Evolutionary conservation across 1,284 basidiomycete species (phyloP).

Genomic region (Cutaneotrichosporon mucoides): DNA sequence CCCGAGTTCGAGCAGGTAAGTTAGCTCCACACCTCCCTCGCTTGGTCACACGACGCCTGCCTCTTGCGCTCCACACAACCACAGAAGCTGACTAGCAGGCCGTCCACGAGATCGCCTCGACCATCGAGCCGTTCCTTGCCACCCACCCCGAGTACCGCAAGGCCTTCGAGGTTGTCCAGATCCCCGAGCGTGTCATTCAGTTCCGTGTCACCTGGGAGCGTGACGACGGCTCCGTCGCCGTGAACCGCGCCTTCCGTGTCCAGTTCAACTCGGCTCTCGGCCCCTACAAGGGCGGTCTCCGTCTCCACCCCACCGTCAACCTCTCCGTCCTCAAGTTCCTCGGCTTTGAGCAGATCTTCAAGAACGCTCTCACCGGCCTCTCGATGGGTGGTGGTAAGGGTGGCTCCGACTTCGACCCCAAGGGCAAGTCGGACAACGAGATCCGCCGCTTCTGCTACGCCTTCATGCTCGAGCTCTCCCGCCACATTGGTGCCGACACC

Average conservation of each 20-base stretch:
- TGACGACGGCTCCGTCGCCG: slow-evolving; percentile 63
- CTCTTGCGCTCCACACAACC: neutral
- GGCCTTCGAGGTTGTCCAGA: slow-evolving; percentile 63
- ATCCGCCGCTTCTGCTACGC: slow-evolving; percentile 65
- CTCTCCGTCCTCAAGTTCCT: slow-evolving; percentile 81
- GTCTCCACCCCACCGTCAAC: slow-evolving; percentile 76
- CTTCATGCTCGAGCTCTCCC: slow-evolving; percentile 69
- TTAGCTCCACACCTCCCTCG: neutral
- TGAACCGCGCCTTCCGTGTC: slow-evolving; percentile 73
- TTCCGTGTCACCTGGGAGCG: slow-evolving; percentile 78
- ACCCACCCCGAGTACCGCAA: slow-evolving; percentile 68
- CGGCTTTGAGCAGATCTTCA: slow-evolving; percentile 78
- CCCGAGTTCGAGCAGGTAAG: slow-evolving; percentile 58
- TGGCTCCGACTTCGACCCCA: slow-evolving; percentile 71
- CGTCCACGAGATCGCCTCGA: slow-evolving; percentile 62
- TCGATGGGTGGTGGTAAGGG: slow-evolving; percentile 73
- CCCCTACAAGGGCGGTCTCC: slow-evolving; percentile 75
- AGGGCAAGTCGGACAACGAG: slow-evolving; percentile 73
- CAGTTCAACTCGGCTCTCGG: slow-evolving; percentile 79
- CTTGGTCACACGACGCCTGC: neutral
- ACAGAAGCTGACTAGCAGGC: slow-evolving; percentile 42
- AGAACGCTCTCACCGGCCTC: slow-evolving; percentile 75
- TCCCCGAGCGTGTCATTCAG: slow-evolving; percentile 72
- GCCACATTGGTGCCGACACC: slow-evolving; percentile 68
- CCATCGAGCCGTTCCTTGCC: slow-evolving; percentile 64